Percentiles rank a stretch among this genome's conserved stretches.
These are phyloP conservation scores for Microsporum ferrugineum DNA, from an alignment of 2,329 filamentous ascomycete genomes.

Conservation along the genomic window DNA sequence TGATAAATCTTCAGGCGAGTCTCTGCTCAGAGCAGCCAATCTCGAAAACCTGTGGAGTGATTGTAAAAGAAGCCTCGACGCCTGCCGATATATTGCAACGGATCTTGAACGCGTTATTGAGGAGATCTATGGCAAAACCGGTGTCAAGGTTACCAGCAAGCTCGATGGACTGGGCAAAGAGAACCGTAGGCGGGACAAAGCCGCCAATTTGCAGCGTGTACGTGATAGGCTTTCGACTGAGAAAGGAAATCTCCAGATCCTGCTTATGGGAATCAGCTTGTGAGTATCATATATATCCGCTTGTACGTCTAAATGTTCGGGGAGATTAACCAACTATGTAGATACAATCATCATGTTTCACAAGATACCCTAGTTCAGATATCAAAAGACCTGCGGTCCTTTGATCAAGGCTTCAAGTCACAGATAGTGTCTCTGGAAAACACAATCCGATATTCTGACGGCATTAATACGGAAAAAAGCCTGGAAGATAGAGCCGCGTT, in stretches of 20 bases:
- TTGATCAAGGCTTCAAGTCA: not conserved
- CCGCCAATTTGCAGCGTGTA: not conserved
- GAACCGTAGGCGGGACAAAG: conserved; percentile 9
- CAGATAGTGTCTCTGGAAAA: not conserved
- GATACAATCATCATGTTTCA: not conserved
- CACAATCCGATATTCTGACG: not conserved
- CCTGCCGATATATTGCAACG: conserved; percentile 1
- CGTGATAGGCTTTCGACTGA: conserved; percentile 10
- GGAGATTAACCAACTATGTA: not conserved
- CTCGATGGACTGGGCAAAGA: conserved; percentile 15
- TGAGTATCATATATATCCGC: conserved; percentile 1
- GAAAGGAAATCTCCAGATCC: conserved; percentile 10
- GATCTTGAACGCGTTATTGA: conserved; percentile 6
- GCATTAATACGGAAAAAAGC: not conserved
- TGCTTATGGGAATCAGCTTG: conserved; percentile 12
- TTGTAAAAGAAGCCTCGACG: not conserved
- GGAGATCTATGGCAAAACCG: conserved; percentile 10
- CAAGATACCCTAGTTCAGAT: not conserved
- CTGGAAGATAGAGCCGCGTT: not conserved
- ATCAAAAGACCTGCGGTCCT: not conserved
- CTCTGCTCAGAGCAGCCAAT: not conserved
- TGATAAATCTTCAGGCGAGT: too few species aligned
- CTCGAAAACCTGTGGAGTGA: conserved; percentile 6
- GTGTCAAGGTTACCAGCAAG: conserved; percentile 13
- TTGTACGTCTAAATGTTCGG: not conserved